Conservation (phyloP, 1,284 basidiomycete species). For the Ceratobasidium sp. region DNA sequence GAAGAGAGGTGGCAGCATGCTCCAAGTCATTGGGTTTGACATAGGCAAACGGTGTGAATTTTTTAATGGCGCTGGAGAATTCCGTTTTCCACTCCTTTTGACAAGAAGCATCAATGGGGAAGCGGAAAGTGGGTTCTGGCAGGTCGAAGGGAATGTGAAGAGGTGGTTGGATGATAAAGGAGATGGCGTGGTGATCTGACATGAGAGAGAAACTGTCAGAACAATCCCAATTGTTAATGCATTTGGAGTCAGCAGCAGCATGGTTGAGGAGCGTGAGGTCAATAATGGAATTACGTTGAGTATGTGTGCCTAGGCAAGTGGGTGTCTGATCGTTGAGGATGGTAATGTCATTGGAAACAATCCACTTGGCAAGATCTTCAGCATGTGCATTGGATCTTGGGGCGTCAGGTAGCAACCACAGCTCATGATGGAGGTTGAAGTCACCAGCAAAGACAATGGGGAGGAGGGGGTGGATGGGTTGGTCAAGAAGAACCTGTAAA, state of each 20-base stretch:
- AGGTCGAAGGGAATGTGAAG: not conserved
- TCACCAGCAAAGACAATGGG: too few relatives aligned
- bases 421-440: constrained; percentile 36
- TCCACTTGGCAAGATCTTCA: constrained; percentile 23
- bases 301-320: not conserved
- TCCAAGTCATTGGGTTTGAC: not conserved
- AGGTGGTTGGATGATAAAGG: too few relatives aligned
- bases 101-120: not conserved
- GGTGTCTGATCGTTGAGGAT: not conserved
- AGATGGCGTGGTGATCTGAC: not conserved
- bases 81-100: not conserved
- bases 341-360: not conserved
- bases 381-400: not conserved
- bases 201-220: not conserved
- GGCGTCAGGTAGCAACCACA: not conserved
- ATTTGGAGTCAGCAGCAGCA: too few relatives aligned
- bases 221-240: not conserved
- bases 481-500: not conserved
- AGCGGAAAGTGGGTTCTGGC: not conserved
- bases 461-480: not conserved
- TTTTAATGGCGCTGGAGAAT: too few relatives aligned
- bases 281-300: constrained; percentile 12
- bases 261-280: constrained; percentile 12
- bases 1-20: not conserved
- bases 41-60: not conserved